Evolutionary conservation across 148 eudicot genomes (phyloP), one percentile per base, ranked within the genome.

Genomic region (Cornus controversa): DNA sequence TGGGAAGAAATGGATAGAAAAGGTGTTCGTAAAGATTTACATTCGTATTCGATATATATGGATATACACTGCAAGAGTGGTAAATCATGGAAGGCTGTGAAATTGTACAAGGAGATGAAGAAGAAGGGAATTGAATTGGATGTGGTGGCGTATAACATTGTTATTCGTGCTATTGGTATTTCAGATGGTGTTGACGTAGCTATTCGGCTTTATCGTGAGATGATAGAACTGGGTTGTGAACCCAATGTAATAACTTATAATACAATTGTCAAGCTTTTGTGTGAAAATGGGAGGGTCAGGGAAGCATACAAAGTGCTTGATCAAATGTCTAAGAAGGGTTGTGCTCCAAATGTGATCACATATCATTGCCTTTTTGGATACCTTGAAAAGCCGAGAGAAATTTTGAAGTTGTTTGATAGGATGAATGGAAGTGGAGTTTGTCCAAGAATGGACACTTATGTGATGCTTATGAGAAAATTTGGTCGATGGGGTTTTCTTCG

Each of bases 401-500:
- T 96, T 81, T 74, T 96, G 8, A 72, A 72, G 82, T 58, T 93
- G 84, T 90, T 96, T 83, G 94, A 96, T 40, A 82, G 86, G 84
- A 93, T 96, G 99, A 75, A 85, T 69, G 90, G 83, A 25, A 85
- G 79, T 78, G 97, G 97, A 24, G 87, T 96, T 66, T 79, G 82
- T 60, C 97, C 98, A 1, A 88, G 72, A 66, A 85, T 91, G 89
- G 98, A 93, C 79, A 93, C 97, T 2, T 93, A 85, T 86, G 95
- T 93, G 78, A 88, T 93, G 99, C 97, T 96, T 66, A 89, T 96
- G 90, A 87, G 92, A 79, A 96, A 93, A 70, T 96, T 93, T 83
- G 99, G 94, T 70, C 86, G 91, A 66, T 96, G 98, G 99, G 99
- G 99, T 20, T 92, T 96, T 79, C 90, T 96, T 63, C 79, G 99